Percentiles rank a stretch among this genome's conserved stretches.
These are phyloP conservation scores for Vitis labrusca DNA, from an alignment of 164 flowering plant genomes.

Conservation along the genomic window DNA sequence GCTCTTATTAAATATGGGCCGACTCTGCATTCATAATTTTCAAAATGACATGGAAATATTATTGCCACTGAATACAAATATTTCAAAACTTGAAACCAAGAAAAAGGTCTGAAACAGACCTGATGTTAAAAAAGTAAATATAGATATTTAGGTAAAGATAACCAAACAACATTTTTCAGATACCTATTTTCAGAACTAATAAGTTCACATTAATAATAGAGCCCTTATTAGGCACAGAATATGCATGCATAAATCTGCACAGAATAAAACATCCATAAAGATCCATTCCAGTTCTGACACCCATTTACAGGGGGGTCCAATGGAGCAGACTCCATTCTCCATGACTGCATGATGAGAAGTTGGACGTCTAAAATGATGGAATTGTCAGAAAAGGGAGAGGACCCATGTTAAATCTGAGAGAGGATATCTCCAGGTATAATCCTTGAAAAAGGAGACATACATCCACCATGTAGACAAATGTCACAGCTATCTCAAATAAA, in stretches of 20 bases:
- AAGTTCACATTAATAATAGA: not conserved
- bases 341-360: too few relatives aligned
- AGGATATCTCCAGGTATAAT: too few relatives aligned
- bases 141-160: too few relatives aligned
- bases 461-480: not conserved
- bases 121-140: too few relatives aligned
- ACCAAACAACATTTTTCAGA: too few relatives aligned
- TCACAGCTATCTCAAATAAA: not conserved
- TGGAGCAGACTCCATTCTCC: not conserved
- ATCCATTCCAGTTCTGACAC: too few relatives aligned
- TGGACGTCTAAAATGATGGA: too few relatives aligned
- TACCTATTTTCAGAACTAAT: not conserved
- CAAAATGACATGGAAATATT: constrained; percentile 5
- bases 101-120: not conserved
- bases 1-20: constrained; percentile 96
- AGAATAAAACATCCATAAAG: not conserved
- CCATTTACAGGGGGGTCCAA: not conserved
- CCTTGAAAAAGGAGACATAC: not conserved
- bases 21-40: constrained; percentile 62
- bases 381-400: too few relatives aligned
- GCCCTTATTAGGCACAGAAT: not conserved
- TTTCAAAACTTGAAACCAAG: not conserved
- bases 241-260: not conserved
- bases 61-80: not conserved
- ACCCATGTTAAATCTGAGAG: too few relatives aligned